Percentiles rank a stretch among this genome's conserved stretches.
These are phyloP conservation scores for Cyathus striatus DNA, from an alignment of 768 basidiomycete genomes.

Conservation along the genomic window DNA sequence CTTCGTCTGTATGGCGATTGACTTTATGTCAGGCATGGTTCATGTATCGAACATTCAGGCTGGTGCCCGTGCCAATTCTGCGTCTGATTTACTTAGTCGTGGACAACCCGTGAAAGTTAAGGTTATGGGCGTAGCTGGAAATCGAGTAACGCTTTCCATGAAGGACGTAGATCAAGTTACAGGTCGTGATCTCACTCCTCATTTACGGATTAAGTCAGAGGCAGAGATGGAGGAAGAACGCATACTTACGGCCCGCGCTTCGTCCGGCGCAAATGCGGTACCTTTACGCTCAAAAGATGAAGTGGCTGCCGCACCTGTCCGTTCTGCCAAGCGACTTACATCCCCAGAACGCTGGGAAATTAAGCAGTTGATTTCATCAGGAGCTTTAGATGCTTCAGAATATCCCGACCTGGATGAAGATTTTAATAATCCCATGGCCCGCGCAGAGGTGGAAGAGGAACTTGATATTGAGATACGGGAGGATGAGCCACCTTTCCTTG, in stretches of 20 bases:
- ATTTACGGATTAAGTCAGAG: slow-evolving; percentile 90
- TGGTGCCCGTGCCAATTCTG: slow-evolving; percentile 80
- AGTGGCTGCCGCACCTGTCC: slow-evolving; percentile 46
- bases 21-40: slow-evolving; percentile 96
- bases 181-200: slow-evolving; percentile 90
- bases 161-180: slow-evolving; percentile 93
- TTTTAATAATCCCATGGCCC: slow-evolving; percentile 66
- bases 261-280: slow-evolving; percentile 83
- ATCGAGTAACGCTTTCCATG: slow-evolving; percentile 85
- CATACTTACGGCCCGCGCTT: slow-evolving; percentile 51
- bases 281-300: slow-evolving; percentile 59
- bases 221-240: slow-evolving; percentile 88
- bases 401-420: slow-evolving; percentile 93
- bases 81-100: slow-evolving; percentile 80
- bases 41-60: slow-evolving; percentile 91
- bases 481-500: slow-evolving; percentile 93
- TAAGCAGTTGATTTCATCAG: slow-evolving; percentile 96
- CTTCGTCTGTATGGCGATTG: too few species aligned
- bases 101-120: slow-evolving; percentile 91
- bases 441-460: slow-evolving; percentile 91
- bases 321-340: slow-evolving; percentile 85
- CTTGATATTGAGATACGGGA: slow-evolving; percentile 96
- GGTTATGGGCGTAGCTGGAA: slow-evolving; percentile 89
- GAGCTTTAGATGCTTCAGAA: slow-evolving; percentile 86
- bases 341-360: slow-evolving; percentile 99